phyloP scores from a whole-genome alignment of 2,329 filamentous ascomycete genomes.

The Pestalotiopsis sp. region DNA sequence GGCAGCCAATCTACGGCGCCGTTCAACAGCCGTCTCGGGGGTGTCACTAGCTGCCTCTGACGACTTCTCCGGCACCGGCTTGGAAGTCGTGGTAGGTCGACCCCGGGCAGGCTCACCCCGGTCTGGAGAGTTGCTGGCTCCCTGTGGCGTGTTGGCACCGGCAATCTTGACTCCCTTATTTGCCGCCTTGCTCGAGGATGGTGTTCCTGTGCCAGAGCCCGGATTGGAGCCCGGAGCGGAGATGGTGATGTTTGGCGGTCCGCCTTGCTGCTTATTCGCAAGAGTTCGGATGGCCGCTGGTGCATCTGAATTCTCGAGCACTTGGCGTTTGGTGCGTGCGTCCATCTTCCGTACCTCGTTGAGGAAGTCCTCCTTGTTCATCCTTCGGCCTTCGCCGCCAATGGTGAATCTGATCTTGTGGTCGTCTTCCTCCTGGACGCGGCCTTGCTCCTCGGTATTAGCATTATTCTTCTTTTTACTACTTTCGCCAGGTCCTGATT shows the following conservation, averaged over 20 bases:
- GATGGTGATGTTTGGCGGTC: background rate
- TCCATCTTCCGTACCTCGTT: constrained; percentile 74
- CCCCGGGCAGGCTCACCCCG: constrained; percentile 4
- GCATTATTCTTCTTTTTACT: constrained; percentile 42
- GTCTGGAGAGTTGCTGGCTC: background rate
- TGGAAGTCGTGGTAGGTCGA: background rate
- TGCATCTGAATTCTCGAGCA: constrained; percentile 54
- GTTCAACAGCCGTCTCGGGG: constrained; percentile 72
- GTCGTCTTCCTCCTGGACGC: constrained; percentile 60
- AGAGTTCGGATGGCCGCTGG: constrained; percentile 51
- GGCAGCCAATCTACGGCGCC: constrained; percentile 64
- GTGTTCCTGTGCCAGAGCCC: constrained; percentile 4
- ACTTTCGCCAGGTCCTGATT: constrained; percentile 29
- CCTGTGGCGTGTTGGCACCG: background rate
- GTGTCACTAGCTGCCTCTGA: constrained; percentile 37
- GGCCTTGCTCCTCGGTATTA: constrained; percentile 41
- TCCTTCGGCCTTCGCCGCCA: constrained; percentile 69
- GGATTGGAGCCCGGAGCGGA: background rate
- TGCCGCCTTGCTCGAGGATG: constrained; percentile 32
- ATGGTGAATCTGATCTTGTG: constrained; percentile 77
- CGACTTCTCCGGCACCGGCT: background rate
- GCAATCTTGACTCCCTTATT: constrained; percentile 12
- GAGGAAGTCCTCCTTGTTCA: constrained; percentile 83
- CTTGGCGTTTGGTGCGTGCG: constrained; percentile 60
- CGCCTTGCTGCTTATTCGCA: constrained; percentile 38